Evolutionary conservation across 176 grass and related monocot species (phyloP).

Genomic region (Avena sativa): DNA sequence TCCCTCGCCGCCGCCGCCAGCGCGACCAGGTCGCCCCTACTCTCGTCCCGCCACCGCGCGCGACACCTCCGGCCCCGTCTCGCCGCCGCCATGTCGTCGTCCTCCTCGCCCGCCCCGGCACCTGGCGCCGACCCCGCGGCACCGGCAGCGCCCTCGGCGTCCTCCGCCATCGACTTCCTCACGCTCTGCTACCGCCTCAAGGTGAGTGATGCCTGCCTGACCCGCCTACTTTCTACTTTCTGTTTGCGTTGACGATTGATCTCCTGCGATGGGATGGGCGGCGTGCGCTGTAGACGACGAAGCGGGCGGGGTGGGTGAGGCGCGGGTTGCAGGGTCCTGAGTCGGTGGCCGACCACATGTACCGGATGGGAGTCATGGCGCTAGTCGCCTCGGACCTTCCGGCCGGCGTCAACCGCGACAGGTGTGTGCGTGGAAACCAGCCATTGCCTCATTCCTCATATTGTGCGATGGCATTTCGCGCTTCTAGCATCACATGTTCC

Average conservation of each 20-base stretch:
- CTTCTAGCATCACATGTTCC: background rate
- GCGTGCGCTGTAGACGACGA: slow-evolving; percentile 70
- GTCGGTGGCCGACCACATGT: slow-evolving; percentile 98
- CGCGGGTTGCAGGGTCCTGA: slow-evolving; percentile 78
- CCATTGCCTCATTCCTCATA: background rate
- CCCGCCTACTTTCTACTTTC: background rate
- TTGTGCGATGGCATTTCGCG: background rate
- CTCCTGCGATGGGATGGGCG: background rate
- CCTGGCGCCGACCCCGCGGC: slow-evolving; percentile 26
- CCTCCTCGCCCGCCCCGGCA: slow-evolving; percentile 33
- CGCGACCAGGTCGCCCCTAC: slow-evolving; percentile 32
- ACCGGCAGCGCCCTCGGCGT: slow-evolving; percentile 37
- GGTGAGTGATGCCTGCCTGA: slow-evolving; percentile 39
- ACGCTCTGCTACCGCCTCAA: slow-evolving; percentile 96
- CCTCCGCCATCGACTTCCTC: slow-evolving; percentile 90
- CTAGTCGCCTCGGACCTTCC: slow-evolving; percentile 83
- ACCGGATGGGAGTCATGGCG: slow-evolving; percentile 97
- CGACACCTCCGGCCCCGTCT: slow-evolving; percentile 33
- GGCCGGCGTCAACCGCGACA: slow-evolving; percentile 80
- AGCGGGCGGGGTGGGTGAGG: slow-evolving; percentile 87
- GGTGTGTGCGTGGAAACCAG: slow-evolving; percentile 43
- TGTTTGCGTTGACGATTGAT: background rate
- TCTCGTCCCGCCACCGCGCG: slow-evolving; percentile 20
- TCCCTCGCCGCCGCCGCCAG: slow-evolving; percentile 36
- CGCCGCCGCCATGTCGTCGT: slow-evolving; percentile 66